Conservation (phyloP, 2,329 filamentous ascomycete species). For the Sarocladium oryzae region DNA sequence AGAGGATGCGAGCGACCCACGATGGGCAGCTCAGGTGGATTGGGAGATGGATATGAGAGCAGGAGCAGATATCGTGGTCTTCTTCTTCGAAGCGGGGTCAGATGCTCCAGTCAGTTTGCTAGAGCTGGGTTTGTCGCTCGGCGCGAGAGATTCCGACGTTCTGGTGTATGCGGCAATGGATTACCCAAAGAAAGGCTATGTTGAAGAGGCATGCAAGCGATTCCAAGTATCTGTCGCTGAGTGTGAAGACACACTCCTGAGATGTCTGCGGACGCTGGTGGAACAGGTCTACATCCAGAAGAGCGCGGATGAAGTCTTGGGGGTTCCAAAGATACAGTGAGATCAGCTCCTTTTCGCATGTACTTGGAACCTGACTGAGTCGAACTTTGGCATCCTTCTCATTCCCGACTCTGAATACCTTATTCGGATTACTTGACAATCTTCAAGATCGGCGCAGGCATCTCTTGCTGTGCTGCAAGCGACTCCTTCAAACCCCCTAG, state of each 20-base stretch:
- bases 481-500: too few relatives aligned
- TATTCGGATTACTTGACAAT: too few relatives aligned
- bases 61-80: neutral
- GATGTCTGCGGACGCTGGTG: too few relatives aligned
- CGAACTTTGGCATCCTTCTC: too few relatives aligned
- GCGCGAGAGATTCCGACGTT: neutral
- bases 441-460: too few relatives aligned
- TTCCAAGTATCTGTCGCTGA: neutral
- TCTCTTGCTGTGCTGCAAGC: too few relatives aligned
- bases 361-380: too few relatives aligned
- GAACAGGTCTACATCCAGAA: too few relatives aligned
- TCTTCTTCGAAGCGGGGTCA: constrained; percentile 4
- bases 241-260: neutral
- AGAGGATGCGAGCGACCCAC: neutral
- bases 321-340: too few relatives aligned
- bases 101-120: constrained; percentile 3
- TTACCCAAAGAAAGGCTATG: neutral
- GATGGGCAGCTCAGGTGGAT: neutral
- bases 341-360: too few relatives aligned
- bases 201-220: neutral
- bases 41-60: neutral
- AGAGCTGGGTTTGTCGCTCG: constrained; percentile 4
- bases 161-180: neutral
- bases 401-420: too few relatives aligned
- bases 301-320: too few relatives aligned